Percentiles rank a stretch among this genome's conserved stretches.
Evolutionary conservation across 1,284 basidiomycete genomes (phyloP).

Genomic region (Agroathelia rolfsii): DNA sequence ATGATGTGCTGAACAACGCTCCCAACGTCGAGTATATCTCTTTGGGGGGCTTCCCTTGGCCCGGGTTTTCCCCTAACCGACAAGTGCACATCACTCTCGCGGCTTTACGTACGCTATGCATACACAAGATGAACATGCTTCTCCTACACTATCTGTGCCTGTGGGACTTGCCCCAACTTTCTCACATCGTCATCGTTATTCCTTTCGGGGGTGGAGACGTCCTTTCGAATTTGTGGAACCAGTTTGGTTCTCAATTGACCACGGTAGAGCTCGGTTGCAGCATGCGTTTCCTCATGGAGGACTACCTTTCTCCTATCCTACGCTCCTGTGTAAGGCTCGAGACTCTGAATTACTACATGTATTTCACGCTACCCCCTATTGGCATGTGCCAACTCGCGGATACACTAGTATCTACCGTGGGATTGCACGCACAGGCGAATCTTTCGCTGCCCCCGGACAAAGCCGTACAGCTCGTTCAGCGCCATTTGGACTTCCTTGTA

Average conservation of each 20-base stretch:
- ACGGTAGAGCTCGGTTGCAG: conserved; percentile 48
- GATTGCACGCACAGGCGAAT: conserved; percentile 40
- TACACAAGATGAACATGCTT: conserved; percentile 38
- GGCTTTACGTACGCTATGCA: conserved; percentile 38
- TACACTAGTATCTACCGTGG: conserved; percentile 30
- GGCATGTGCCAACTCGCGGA: conserved; percentile 13
- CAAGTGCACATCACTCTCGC: conserved; percentile 25
- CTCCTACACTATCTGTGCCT: conserved; percentile 37
- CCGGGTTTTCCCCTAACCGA: conserved; percentile 20
- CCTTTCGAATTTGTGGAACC: conserved; percentile 32
- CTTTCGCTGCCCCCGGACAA: conserved; percentile 24
- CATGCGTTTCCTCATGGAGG: conserved; percentile 38
- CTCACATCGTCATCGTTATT: conserved; percentile 37
- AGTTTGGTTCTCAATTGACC: conserved; percentile 38
- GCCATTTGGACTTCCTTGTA: conserved; percentile 35
- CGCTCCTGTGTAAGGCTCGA: conserved; percentile 34
- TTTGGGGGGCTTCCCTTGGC: conserved; percentile 42
- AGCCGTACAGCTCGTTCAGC: conserved; percentile 33
- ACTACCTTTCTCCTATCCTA: conserved; percentile 37
- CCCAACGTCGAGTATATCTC: conserved; percentile 50
- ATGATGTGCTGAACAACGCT: conserved; percentile 37
- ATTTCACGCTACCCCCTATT: conserved; percentile 36
- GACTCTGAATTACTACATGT: conserved; percentile 46
- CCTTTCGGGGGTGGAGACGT: conserved; percentile 20
- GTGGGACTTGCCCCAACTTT: conserved; percentile 46